Evolutionary conservation across 208 protist species (phyloP).

Genomic region (Angomonas desouzai): DNA sequence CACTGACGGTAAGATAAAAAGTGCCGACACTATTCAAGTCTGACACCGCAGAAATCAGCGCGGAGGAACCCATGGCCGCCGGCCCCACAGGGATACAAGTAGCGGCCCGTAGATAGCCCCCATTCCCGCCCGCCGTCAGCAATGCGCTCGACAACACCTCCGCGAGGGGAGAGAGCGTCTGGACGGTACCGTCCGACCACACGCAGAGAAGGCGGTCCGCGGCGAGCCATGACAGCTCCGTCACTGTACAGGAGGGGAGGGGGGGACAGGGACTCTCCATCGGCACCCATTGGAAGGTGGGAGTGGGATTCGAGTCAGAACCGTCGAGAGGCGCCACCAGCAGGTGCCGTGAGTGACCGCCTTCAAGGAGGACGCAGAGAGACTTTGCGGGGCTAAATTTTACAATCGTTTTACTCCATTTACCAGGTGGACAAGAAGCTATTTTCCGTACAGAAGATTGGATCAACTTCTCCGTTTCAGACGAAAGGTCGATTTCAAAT

Average conservation of each 20-base stretch:
- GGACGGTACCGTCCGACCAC: constrained; percentile 53
- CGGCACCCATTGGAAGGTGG: background rate
- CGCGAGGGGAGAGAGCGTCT: constrained; percentile 12
- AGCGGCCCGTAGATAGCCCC: background rate
- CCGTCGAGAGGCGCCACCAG: background rate
- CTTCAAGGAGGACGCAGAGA: background rate
- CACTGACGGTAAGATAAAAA: background rate
- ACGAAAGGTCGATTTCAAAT: background rate
- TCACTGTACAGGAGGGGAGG: constrained; percentile 12
- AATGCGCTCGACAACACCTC: background rate
- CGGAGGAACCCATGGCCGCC: background rate
- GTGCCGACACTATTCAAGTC: background rate
- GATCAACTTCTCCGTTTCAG: background rate
- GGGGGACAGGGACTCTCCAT: constrained; percentile 4
- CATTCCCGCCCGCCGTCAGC: background rate
- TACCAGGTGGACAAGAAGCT: background rate
- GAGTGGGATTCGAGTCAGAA: background rate
- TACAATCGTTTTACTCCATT: background rate
- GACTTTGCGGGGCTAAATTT: background rate
- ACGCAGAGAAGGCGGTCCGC: constrained; percentile 32
- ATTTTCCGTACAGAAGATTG: background rate
- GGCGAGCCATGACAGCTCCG: constrained; percentile 45
- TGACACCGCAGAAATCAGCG: background rate
- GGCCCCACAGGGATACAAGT: background rate
- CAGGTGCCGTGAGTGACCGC: background rate